phyloP scores from a whole-genome alignment of 2,329 filamentous ascomycete species.

The Zymoseptoria tritici region DNA sequence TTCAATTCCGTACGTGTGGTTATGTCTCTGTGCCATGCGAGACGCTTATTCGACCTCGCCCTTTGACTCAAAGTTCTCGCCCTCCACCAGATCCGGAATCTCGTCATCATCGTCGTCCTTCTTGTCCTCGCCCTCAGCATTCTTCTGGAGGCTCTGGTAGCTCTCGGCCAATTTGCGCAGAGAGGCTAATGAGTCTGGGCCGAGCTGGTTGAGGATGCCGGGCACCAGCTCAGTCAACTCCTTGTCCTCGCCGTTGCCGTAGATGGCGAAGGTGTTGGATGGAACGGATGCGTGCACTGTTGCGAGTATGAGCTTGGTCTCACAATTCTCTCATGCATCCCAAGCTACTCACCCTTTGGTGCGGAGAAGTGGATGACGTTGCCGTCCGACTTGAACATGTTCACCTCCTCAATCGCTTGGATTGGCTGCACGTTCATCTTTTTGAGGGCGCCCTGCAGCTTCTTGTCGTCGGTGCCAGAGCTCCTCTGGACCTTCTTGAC shows the following conservation, averaged over 20 bases:
- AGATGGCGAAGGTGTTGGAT: conserved; percentile 99
- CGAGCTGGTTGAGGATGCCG: conserved; percentile 98
- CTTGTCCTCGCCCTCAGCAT: conserved; percentile 65
- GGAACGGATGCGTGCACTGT: conserved; percentile 93
- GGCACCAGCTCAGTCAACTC: conserved; percentile 99
- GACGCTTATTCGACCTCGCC: conserved; percentile 67
- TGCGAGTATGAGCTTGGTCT: neutral
- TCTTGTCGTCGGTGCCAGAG: conserved; percentile 96
- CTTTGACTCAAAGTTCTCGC: conserved; percentile 94
- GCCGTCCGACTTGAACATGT: conserved; percentile 99
- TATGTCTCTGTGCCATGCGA: neutral
- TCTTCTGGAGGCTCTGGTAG: conserved; percentile 99
- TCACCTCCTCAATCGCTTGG: conserved; percentile 99
- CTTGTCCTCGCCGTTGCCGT: conserved; percentile 98
- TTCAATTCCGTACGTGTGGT: neutral
- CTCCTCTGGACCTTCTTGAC: conserved; percentile 95
- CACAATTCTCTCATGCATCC: neutral
- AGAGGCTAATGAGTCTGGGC: conserved; percentile 92
- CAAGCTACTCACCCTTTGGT: conserved; percentile 74
- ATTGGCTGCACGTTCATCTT: conserved; percentile 99
- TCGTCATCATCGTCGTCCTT: conserved; percentile 71
- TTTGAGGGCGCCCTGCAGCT: conserved; percentile 94
- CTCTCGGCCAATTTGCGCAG: conserved; percentile 97
- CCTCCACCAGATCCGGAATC: conserved; percentile 93
- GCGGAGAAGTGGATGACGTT: conserved; percentile 99